Conservation (phyloP, 164 flowering plant species). For the Annona cherimola region DNA sequence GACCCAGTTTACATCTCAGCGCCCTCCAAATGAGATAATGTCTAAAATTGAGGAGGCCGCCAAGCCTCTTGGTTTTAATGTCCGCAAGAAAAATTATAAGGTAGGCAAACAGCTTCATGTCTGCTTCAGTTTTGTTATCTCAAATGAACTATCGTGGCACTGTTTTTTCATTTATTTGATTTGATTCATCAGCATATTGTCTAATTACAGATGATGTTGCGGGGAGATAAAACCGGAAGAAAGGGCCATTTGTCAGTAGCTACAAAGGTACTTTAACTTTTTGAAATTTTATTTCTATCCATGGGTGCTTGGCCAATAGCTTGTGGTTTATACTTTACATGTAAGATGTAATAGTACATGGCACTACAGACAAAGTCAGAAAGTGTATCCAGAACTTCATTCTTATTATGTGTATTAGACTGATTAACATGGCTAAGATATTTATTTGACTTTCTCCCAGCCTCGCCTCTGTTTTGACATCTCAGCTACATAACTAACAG, state of each 20-base stretch:
- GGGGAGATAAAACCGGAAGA: constrained; percentile 81
- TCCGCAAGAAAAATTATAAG: constrained; percentile 78
- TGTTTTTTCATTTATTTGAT: no score
- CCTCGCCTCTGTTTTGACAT: no score
- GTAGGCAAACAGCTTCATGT: constrained; percentile 22
- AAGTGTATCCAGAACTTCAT: no score
- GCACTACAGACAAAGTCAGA: no score
- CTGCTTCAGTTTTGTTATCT: not conserved
- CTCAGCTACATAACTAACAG: no score
- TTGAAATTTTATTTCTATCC: no score
- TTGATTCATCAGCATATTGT: no score
- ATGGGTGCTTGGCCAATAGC: constrained; percentile 56
- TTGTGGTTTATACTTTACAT: no score
- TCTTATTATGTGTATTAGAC: no score
- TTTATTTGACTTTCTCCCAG: no score
- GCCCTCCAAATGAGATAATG: constrained; percentile 79
- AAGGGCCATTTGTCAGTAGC: constrained; percentile 90
- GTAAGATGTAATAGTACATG: not conserved
- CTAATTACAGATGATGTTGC: constrained; percentile 65
- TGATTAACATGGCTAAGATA: no score
- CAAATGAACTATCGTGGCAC: no score
- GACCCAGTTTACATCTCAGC: constrained; percentile 75
- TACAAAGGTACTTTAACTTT: constrained; percentile 98
- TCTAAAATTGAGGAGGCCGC: constrained; percentile 93
- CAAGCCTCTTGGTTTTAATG: constrained; percentile 88